Evolutionary conservation across 805 yeast genomes (phyloP), one percentile per base, ranked within the genome.

Genomic region (Zygoascus flipseniorum): DNA sequence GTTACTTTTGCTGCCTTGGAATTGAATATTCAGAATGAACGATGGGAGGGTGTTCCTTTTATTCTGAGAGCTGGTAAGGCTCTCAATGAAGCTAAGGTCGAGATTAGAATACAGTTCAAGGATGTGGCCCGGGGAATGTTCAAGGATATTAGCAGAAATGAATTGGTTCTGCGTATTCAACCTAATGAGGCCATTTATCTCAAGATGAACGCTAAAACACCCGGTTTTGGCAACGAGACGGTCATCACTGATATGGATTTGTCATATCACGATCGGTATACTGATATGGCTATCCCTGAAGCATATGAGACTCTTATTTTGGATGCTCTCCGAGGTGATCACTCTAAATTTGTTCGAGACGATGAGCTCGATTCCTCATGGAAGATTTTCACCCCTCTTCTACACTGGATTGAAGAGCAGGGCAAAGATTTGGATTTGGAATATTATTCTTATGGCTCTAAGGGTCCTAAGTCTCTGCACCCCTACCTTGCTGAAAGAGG

Each of bases 41-140:
- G 97, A 67, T 93, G 99, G 99, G 93, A 86, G 58, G 98, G 98
- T 65, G 98, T 93, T 46, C 99, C 99, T 52, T 81, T 93, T 66
- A 84, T 93, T 51, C 76, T 93, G 76, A 81, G 96, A 73, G 99
- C 98, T 14, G 99, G 99, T 65, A 93, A 93, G 74, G 97, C 98
- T n/a, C 75, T 93, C 56, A 89, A 92, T 69, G 90, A 85, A 65
- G 86, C 92, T 55, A 89, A 89, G 76, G 99, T 93, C 49, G 99
- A 93, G 75, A 85, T 93, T 58, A 81, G 98, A 70, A 75, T 93
- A 57, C 98, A 93, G 76, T 92, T 86, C 74, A 88, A 84, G 72
- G 85, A 85, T 45, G 95, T 86, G 48, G 85, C 90, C 18, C 76
- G 79, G 58, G 96, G 96, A 42, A 83, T 89, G 64, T 89, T 88